Conservation (phyloP, 306 rosid genomes). For the Vicia faba region DNA sequence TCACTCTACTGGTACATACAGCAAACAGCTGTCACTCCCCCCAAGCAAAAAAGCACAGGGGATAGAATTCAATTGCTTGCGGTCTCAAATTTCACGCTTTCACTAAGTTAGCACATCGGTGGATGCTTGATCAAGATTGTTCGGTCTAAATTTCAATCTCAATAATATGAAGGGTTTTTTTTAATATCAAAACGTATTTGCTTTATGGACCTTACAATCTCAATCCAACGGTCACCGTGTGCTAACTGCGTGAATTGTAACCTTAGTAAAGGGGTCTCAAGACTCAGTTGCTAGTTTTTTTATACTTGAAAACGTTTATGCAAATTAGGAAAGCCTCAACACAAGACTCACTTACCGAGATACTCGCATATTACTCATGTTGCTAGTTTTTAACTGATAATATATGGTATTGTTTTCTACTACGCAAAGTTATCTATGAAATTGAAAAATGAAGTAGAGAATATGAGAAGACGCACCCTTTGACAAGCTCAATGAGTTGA, state of each 20-base stretch:
- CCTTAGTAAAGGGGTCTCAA: too few species aligned
- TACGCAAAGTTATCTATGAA: background rate
- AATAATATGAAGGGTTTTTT: too few species aligned
- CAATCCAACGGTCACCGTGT: too few species aligned
- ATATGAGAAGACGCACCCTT: constrained; percentile 67
- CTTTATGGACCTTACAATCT: too few species aligned
- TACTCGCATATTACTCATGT: background rate
- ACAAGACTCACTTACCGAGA: background rate
- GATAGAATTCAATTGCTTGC: too few species aligned
- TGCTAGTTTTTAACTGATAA: constrained; percentile 6
- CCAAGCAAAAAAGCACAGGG: background rate
- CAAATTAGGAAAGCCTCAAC: background rate
- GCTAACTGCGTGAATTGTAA: too few species aligned
- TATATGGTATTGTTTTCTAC: constrained; percentile 4
- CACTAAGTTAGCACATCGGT: too few species aligned
- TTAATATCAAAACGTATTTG: too few species aligned
- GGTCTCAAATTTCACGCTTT: too few species aligned
- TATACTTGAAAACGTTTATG: background rate
- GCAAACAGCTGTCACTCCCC: constrained; percentile 30
- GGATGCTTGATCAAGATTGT: too few species aligned
- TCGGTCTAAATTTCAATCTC: too few species aligned
- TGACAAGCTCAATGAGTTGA: constrained; percentile 81
- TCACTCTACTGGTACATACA: background rate
- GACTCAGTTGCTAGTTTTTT: background rate
- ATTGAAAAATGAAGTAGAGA: constrained; percentile 12